A percentile compares a stretch with the other conserved stretches of the same genome.
These are phyloP conservation scores for Coniochaeta prunicola DNA, from an alignment of 2,329 filamentous ascomycete species.

Conservation along the genomic window DNA sequence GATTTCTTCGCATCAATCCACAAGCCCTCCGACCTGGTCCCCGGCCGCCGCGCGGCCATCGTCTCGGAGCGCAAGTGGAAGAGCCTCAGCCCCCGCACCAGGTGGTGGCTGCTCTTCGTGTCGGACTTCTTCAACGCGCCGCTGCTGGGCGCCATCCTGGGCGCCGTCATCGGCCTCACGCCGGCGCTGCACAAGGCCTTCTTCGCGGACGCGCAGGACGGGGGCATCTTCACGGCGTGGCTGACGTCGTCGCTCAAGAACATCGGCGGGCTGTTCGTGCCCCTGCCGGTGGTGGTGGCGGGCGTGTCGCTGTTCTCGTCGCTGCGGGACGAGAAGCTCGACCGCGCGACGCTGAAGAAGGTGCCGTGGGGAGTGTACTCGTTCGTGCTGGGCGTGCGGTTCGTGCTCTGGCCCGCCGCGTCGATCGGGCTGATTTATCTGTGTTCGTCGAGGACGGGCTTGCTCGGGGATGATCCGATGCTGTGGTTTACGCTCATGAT, in stretches of 20 bases:
- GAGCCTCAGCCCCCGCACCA: conserved; percentile 15
- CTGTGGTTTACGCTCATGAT: conserved; percentile 54
- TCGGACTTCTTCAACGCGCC: conserved; percentile 53
- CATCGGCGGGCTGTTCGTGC: conserved; percentile 56
- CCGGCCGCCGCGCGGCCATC: conserved; percentile 16
- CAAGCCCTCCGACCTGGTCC: not conserved
- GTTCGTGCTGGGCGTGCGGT: conserved; percentile 47
- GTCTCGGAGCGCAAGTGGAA: conserved; percentile 19
- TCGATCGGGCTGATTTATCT: conserved; percentile 48
- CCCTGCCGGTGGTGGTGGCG: conserved; percentile 57
- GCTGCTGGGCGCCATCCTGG: conserved; percentile 51
- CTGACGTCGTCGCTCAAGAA: conserved; percentile 54
- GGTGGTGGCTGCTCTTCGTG: conserved; percentile 27
- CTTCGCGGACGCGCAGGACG: conserved; percentile 48
- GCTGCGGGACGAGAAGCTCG: conserved; percentile 32
- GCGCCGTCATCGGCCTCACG: conserved; percentile 51
- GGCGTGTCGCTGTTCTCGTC: conserved; percentile 57
- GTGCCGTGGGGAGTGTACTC: conserved; percentile 42
- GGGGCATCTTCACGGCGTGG: conserved; percentile 61
- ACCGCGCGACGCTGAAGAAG: conserved; percentile 13
- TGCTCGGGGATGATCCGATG: conserved; percentile 51
- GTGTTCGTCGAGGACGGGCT: conserved; percentile 41
- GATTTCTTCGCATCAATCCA: conserved; percentile 22
- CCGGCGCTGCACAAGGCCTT: conserved; percentile 54
- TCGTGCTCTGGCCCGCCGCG: conserved; percentile 52